Base-by-base conservation (phyloP, 2,329 filamentous ascomycete genomes). In the Diaporthe citrichinensis region DNA sequence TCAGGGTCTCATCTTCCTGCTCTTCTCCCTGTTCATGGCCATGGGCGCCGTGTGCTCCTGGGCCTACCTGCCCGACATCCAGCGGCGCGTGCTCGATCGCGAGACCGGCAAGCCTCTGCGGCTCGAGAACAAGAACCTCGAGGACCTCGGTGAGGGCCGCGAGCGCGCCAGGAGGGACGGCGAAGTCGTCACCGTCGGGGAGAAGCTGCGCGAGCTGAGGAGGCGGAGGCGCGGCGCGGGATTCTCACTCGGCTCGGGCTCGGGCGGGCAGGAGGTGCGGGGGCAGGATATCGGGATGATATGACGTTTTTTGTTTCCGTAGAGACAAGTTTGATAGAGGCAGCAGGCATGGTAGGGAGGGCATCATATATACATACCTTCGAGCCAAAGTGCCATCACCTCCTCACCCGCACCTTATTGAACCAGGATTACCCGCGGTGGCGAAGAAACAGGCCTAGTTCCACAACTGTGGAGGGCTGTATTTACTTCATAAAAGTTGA, bases 11-110 rank as follows among this genome's bases (percentile, higher is more conserved):
- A 85, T 89, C 53, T 89, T 89, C 75, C 78, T 89, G 20, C 82
- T 89, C 1, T 89, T 90, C 76, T 87, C 87, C 12, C 85, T 86
- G 12, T 86, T 89, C 73, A 88, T 88, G 74, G 84, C 85, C 23
- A 79, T 88, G 12, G 88, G 88, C 4, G 88, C 88, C 44, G 78
- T 89, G 44, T 88, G 84, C 79, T 87, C 87, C 14, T 89, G 88
- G 88, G 87, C 86, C 1, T 90, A 89, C 74, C 81, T 90, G 31
- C 88, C 88, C 4, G 85, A 89, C 71, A 79, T 86, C 1, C 87
- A 89, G 80, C 83, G 86, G 2, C 83, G 82, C 76, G 81, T 84
- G 4, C 78, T 79, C 4, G 80, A 81, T 14, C 31, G n/a, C 53
- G 83, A 84, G 46, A 75, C 75, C 53, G 84, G 82, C 12, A 82